Conservation (phyloP, 768 basidiomycete genomes). For the Suillus alpinus region DNA sequence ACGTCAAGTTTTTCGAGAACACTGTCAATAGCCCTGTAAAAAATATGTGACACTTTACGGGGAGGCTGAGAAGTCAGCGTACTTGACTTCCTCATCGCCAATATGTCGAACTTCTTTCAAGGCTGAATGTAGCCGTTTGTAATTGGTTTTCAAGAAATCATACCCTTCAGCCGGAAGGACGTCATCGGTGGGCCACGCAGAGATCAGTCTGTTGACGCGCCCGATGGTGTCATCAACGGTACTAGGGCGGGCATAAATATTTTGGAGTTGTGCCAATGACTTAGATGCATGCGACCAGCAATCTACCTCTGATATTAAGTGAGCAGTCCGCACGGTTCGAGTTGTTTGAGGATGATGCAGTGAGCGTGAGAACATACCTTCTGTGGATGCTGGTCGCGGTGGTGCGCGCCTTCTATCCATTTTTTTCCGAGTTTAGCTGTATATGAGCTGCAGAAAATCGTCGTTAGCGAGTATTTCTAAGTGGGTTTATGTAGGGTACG, state of each 20-base stretch:
- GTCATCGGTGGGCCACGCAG: slow-evolving; percentile 72
- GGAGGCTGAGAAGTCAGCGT: slow-evolving; percentile 20
- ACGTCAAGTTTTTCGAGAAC: slow-evolving; percentile 68
- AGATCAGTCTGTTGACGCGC: slow-evolving; percentile 70
- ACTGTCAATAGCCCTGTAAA: slow-evolving; percentile 62
- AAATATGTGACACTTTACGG: slow-evolving; percentile 8
- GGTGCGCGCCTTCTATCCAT: slow-evolving; percentile 71
- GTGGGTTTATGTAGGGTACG: not conserved
- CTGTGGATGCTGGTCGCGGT: slow-evolving; percentile 67
- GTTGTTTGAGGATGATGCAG: not conserved
- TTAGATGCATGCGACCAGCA: slow-evolving; percentile 71
- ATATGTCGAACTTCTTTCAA: slow-evolving; percentile 59
- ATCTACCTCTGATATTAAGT: slow-evolving; percentile 55
- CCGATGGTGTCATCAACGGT: slow-evolving; percentile 64
- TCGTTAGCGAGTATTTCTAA: not conserved
- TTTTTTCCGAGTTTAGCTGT: slow-evolving; percentile 1
- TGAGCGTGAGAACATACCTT: slow-evolving; percentile 52
- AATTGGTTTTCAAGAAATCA: slow-evolving; percentile 57
- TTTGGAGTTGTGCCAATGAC: slow-evolving; percentile 54
- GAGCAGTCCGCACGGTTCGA: slow-evolving; percentile 2
- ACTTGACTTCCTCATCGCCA: slow-evolving; percentile 67
- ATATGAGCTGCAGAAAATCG: not conserved
- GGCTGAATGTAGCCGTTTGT: slow-evolving; percentile 59
- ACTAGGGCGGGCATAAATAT: slow-evolving; percentile 47
- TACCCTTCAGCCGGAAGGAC: slow-evolving; percentile 64